These are phyloP conservation scores for Salix viminalis DNA, from an alignment of 345 rosid species.

Conservation along the genomic window DNA sequence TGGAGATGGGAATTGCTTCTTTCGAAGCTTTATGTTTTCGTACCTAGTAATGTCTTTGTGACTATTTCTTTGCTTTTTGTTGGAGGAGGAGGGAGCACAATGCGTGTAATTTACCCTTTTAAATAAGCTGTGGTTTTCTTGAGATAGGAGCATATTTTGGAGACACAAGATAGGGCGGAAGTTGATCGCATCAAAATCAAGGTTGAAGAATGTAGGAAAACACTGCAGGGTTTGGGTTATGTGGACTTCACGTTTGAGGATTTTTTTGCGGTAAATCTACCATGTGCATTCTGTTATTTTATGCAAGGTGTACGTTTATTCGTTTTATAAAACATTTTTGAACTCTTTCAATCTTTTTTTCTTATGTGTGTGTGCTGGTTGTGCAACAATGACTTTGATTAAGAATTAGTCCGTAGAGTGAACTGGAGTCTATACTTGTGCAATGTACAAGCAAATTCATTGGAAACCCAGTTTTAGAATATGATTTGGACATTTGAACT, in stretches of 20 bases:
- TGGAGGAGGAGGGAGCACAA: neutral
- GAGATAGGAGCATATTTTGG: conserved; percentile 74
- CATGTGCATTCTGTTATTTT: neutral
- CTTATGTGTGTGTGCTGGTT: neutral
- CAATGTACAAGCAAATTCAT: neutral
- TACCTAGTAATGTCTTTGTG: conserved; percentile 62
- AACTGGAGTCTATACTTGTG: neutral
- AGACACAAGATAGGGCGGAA: conserved; percentile 75
- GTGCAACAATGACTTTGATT: neutral
- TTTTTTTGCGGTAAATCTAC: conserved; percentile 69
- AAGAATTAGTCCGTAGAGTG: neutral
- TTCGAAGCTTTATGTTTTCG: conserved; percentile 91
- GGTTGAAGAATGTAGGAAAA: conserved; percentile 87
- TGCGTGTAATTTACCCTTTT: neutral
- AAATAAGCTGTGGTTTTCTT: conserved; percentile 7
- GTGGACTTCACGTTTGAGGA: conserved; percentile 95
- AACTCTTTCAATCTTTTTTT: neutral
- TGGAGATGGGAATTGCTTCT: conserved; percentile 99
- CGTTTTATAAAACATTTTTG: neutral
- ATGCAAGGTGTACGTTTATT: neutral
- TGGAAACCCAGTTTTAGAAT: neutral
- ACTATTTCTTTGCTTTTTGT: conserved; percentile 9
- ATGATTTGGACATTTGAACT: neutral
- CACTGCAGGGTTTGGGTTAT: conserved; percentile 87
- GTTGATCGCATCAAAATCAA: conserved; percentile 73